Evolutionary conservation across 73 alveolate genomes (phyloP), one percentile per base, ranked within the genome.

Genomic region (Tetrahymena malaccensis): DNA sequence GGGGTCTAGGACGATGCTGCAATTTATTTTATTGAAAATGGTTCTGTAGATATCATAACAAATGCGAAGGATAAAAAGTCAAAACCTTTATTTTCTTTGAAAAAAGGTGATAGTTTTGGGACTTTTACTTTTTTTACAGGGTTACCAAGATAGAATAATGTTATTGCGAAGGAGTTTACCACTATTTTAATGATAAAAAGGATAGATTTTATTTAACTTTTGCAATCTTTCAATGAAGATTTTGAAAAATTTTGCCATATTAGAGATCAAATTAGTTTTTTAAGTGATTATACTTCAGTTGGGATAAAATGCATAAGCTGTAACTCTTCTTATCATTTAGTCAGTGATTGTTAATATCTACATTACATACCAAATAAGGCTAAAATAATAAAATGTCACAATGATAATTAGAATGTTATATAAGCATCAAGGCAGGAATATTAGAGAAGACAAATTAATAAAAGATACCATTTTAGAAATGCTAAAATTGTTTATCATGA

Each of bases 51-150:
- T 10, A 93, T 95, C 6, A 94, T 85, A 10, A 37, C 1, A 19
- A 57, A 43, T 33, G 31, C 43, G 19, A 94, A 57, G 27, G 22
- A 94, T 7, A 95, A 95, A 25, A 85, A 94, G 12, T 55, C 94
- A 50, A 55, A 55, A 31, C 85, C 85, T 15, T 93, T 95, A 35
- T 43, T 70, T 27, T 43, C 58, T 27, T 85, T 95, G 31, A 85
- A 85, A 12, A 95, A 95, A 17, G 98, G 97, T 34, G 95, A 96
- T 10, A 84, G 85, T 35, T 85, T 97, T 43, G 98, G 98, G 21
- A 98, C 96, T 84, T 85, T 94, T 50, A 95, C 97, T 35, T 96
- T 97, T 94, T 97, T 97, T 93, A 94, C 98, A 19, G 98, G 97
- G 40, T 38, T 43, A 44, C 40, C 95, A n/a, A 43, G 98, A 94